Conservation (phyloP, 1,139 yeast species). For the Komagataea norvegica region DNA sequence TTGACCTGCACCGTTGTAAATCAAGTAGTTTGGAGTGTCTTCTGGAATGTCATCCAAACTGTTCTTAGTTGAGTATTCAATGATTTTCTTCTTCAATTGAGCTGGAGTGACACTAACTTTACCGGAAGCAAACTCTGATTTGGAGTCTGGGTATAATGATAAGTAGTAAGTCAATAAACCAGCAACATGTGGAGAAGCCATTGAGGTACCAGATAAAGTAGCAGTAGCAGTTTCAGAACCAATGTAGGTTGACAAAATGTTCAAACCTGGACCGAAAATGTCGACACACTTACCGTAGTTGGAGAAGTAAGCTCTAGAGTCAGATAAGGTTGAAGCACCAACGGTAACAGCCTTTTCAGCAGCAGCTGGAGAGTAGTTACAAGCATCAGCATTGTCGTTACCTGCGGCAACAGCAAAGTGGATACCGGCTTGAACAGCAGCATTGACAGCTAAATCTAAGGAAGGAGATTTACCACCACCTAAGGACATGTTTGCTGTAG, state of each 20-base stretch:
- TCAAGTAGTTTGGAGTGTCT: constrained; percentile 84
- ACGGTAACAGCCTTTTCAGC: constrained; percentile 75
- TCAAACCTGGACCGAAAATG: constrained; percentile 81
- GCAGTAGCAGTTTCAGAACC: constrained; percentile 84
- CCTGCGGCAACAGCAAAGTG: constrained; percentile 90
- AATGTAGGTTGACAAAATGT: constrained; percentile 78
- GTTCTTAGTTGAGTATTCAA: constrained; percentile 72
- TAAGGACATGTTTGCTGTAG: constrained; percentile 85
- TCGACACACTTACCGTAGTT: constrained; percentile 85
- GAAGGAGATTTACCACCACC: constrained; percentile 87
- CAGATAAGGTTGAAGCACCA: constrained; percentile 76
- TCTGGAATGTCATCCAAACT: constrained; percentile 67
- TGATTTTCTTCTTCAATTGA: constrained; percentile 83
- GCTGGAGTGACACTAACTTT: constrained; percentile 70
- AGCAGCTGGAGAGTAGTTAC: constrained; percentile 78
- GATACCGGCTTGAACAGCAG: constrained; percentile 75
- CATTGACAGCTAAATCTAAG: constrained; percentile 76
- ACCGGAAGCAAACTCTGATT: constrained; percentile 58
- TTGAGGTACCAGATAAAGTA: constrained; percentile 93
- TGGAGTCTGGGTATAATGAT: constrained; percentile 83
- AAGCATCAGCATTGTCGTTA: constrained; percentile 81
- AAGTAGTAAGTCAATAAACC: constrained; percentile 87
- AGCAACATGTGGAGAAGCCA: constrained; percentile 98
- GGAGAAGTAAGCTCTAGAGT: constrained; percentile 73
- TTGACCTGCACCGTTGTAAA: constrained; percentile 91